These are phyloP conservation scores for Melastoma malabathricum DNA, from an alignment of 345 rosid species.

Conservation along the genomic window DNA sequence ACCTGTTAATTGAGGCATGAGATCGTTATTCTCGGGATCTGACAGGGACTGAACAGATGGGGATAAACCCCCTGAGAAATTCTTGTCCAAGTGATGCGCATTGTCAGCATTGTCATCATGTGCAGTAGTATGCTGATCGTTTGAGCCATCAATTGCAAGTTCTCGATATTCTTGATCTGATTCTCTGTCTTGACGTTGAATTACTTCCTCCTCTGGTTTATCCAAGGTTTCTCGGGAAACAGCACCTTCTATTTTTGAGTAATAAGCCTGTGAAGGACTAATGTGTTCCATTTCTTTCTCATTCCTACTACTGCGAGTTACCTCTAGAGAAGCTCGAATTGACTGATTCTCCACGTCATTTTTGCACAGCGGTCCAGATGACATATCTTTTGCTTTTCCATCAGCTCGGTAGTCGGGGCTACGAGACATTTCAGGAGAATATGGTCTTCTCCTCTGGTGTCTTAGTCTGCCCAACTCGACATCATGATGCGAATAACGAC, in stretches of 20 bases:
- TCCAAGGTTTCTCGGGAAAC: too few species aligned
- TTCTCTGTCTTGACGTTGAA: too few species aligned
- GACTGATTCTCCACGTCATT: slow-evolving; percentile 10
- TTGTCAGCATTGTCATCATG: too few species aligned
- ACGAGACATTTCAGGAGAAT: slow-evolving; percentile 14
- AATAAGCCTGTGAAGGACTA: too few species aligned
- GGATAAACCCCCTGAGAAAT: slow-evolving; percentile 11
- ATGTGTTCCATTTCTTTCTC: too few species aligned
- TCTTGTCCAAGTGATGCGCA: slow-evolving; percentile 4
- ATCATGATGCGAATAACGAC: slow-evolving; percentile 44
- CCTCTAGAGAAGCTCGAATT: slow-evolving; percentile 7
- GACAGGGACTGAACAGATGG: slow-evolving; percentile 10
- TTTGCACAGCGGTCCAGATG: not conserved
- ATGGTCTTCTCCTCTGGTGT: slow-evolving; percentile 20
- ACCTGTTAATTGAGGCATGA: slow-evolving; percentile 13
- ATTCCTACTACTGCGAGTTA: not conserved
- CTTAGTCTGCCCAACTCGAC: slow-evolving; percentile 21
- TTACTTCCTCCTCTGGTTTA: too few species aligned
- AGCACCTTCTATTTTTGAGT: too few species aligned
- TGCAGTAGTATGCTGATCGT: too few species aligned
- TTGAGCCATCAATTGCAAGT: too few species aligned
- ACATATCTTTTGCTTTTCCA: slow-evolving; percentile 14
- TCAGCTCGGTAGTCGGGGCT: slow-evolving; percentile 10
- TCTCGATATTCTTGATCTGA: too few species aligned
- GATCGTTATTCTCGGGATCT: slow-evolving; percentile 13